Evolutionary conservation across 148 eudicot species (phyloP), one percentile per base, ranked within the genome.

Genomic region (Nepenthes gracilis): DNA sequence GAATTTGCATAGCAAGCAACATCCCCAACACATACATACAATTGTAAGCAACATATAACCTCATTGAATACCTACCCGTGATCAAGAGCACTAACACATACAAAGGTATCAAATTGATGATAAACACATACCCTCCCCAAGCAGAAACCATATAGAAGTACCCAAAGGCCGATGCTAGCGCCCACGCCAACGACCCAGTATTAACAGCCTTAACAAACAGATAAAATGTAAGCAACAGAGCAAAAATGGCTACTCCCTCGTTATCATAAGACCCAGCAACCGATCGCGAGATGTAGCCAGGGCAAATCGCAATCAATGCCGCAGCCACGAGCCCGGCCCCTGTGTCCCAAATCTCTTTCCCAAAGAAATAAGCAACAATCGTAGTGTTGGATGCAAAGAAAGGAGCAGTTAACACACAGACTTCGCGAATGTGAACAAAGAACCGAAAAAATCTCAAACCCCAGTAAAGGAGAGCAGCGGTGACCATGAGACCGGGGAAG

Each of bases 71-170:
- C 70, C 96, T 81, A 52, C 98, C 98, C 43, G 86, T 85, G 37
- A 92, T 58, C 84, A 92, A 66, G 56, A 92, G 80, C 47, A 92
- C 98, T 72, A 92, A 14, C 65, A 88, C 98, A 82, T 88, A 88
- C 59, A 88, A 78, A 3, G 98, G 98, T 23, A 92, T 69, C 77
- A 92, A 69, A 73, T 92, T 92, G 70, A 92, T 92, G 40, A 92
- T 92, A 76, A 92, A 92, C 32, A 92, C 96, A 80, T 92, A 92
- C 23, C 98, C 98, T 70, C 98, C 98, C 98, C 98, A 92, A 10
- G 98, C 96, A 13, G 98, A 92, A 70, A 92, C 98, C 98, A 92
- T 92, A 58, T 92, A 92, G 59, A 92, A 92, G 62, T 92, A 92
- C 65, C 98, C 96, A 67, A 92, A 82, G 11, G 98, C 98, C 0